Base-by-base conservation (phyloP, 495 filamentous ascomycete genomes). In the Neurospora intermedia region DNA sequence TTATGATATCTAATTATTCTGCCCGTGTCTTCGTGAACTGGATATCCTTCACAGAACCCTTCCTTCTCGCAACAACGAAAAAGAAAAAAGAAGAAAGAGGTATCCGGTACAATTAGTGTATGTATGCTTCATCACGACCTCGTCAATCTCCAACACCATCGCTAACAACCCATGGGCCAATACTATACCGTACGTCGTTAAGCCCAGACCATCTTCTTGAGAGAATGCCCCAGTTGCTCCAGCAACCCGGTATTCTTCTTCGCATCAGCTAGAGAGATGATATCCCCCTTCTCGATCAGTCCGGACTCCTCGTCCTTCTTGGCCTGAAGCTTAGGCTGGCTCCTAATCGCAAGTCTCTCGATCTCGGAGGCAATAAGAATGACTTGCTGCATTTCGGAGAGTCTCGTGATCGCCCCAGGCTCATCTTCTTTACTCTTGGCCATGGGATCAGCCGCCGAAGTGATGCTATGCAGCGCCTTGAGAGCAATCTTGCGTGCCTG, bases 141-240 rank as follows among this genome's bases (percentile, higher is more conserved):
- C 43, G 43, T 43, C 2, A 18, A 18, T 35, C 43, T 42, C 41
- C 10, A 8, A 4, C 72, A 23, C 20, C 23, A 23, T 31, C 11
- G 35, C 16, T 4, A 48, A 27, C 6, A 38, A 45, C 16, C 9
- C 20, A 70, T 3, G 35, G 20, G 31, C 31, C 41, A 27, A 20
- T 27, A 4, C 4, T 23, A 62, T 13, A n/a, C 38, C 35, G 35
- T 6, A 69, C 20, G 23, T 27, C 48, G 4, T 80, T 75, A 96
- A 72, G 92, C 92, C 94, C 94, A 98, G 35, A 98, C 92, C 80
- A 97, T 81, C 85, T 92, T 94, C 87, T 95, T 97, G 70, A 98
- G 84, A 73, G 89, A 90, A 84, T 97, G 92, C 11, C 92, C 91
- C 77, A 94, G 80, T 79, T 93, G 89, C 84, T 99, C 94, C 59